Evolutionary conservation across 257 asterid genomes (phyloP).

Genomic region (Nicotiana obtusifolia): DNA sequence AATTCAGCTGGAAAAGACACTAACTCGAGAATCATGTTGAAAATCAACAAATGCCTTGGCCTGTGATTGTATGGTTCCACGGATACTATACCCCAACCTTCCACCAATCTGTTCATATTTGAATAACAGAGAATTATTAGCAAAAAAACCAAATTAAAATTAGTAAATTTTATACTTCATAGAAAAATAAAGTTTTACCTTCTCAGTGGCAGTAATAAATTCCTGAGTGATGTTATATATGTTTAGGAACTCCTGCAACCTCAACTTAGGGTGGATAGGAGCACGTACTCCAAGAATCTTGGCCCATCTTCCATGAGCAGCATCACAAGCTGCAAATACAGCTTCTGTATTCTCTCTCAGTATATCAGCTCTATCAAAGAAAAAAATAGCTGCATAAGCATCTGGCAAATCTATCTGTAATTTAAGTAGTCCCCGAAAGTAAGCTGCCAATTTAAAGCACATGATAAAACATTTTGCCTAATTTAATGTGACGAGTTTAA

Average conservation of each 20-base stretch:
- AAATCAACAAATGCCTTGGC: slow-evolving; percentile 87
- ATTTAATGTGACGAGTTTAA: slow-evolving; percentile 1
- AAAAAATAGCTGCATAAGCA: not conserved
- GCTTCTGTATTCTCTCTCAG: slow-evolving; percentile 96
- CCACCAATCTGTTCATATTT: slow-evolving; percentile 86
- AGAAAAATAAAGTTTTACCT: slow-evolving; percentile 36
- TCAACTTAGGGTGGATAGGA: slow-evolving; percentile 78
- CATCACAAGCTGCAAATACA: slow-evolving; percentile 96
- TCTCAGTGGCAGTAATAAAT: slow-evolving; percentile 86
- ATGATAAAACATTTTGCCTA: not conserved
- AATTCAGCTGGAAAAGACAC: slow-evolving; percentile 24
- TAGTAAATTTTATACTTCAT: not conserved
- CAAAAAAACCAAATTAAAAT: slow-evolving; percentile 8
- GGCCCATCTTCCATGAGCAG: slow-evolving; percentile 99
- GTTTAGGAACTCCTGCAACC: slow-evolving; percentile 80
- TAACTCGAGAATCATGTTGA: slow-evolving; percentile 96
- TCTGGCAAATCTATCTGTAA: not conserved
- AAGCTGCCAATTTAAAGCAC: not conserved
- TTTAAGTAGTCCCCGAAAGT: not conserved
- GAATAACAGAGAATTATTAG: slow-evolving; percentile 36
- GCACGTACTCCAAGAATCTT: slow-evolving; percentile 96
- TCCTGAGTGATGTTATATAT: slow-evolving; percentile 84
- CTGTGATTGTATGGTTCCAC: slow-evolving; percentile 95
- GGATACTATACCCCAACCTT: slow-evolving; percentile 97
- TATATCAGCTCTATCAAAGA: slow-evolving; percentile 75